phyloP scores from a whole-genome alignment of 2,329 filamentous ascomycete species.

The Venturiaceae sp. region DNA sequence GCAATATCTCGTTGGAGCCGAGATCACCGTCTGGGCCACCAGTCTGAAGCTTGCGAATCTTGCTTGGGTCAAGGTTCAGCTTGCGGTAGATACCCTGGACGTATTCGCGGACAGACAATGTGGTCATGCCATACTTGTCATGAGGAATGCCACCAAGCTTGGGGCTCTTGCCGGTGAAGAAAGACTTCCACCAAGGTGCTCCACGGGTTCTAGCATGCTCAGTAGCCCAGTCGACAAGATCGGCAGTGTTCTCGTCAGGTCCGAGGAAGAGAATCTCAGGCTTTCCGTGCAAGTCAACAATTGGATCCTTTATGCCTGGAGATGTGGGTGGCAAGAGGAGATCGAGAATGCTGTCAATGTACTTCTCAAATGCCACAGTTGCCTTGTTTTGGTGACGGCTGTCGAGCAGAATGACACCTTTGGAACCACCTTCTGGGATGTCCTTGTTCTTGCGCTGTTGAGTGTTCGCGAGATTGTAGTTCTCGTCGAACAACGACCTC shows the following conservation, averaged over 20 bases:
- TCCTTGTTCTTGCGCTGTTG: constrained; percentile 99
- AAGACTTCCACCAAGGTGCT: constrained; percentile 99
- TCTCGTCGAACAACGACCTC: constrained; percentile 93
- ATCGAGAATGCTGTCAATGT: constrained; percentile 97
- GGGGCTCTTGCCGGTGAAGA: constrained; percentile 98
- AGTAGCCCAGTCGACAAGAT: constrained; percentile 97
- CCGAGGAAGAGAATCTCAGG: constrained; percentile 98
- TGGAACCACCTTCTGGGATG: constrained; percentile 95
- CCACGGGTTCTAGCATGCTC: constrained; percentile 80
- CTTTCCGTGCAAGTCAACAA: constrained; percentile 90
- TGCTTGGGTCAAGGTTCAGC: constrained; percentile 75
- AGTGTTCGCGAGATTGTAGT: constrained; percentile 95
- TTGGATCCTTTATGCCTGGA: constrained; percentile 96
- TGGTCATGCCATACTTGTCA: constrained; percentile 96
- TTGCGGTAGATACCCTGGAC: constrained; percentile 96
- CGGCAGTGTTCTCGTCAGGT: constrained; percentile 96
- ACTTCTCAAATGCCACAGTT: constrained; percentile 93
- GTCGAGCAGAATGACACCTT: constrained; percentile 93
- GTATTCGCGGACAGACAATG: constrained; percentile 89
- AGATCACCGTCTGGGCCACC: constrained; percentile 94
- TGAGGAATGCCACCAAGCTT: constrained; percentile 95
- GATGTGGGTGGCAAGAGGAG: constrained; percentile 81
- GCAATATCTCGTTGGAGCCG: constrained; percentile 93
- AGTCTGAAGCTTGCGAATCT: constrained; percentile 90
- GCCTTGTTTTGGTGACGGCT: constrained; percentile 90